Base-by-base conservation (phyloP, 805 yeast species). In the Pichia nakasei region DNA sequence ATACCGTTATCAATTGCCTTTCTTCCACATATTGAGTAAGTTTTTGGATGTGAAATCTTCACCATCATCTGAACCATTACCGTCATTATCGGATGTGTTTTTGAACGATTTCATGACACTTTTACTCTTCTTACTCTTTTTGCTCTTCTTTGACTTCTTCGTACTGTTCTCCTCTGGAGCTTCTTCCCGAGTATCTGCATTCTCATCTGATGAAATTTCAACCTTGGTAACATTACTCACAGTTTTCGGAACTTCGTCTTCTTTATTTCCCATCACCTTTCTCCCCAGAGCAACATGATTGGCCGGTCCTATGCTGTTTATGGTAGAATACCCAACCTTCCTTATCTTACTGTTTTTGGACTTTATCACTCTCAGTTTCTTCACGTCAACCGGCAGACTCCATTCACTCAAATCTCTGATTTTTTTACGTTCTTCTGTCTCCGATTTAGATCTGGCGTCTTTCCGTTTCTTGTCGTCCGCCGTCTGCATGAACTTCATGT, bases 401-500 rank as follows among this genome's bases (percentile, higher is more conserved):
- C 82, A 76, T 54, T 75, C 78, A 27, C 80, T 74, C 7, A 54
- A 19, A 50, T 79, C 85, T 36, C 62, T 64, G 15, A 72, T 59
- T 43, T 68, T 73, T 38, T 56, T 63, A 34, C 29, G 33, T 46
- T 52, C 43, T 57, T 55, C 34, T 55, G 49, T 33, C 59, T 64
- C 34, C 34, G 33, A 39, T 9, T 64, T 67, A n/a, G 60, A 58
- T 33, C 56, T 53, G 47, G 57, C 58, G 21, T 57, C 63, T 21
- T 54, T 60, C n/a, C 38, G 15, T 12, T 37, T 35, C 15, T 27
- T 34, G 18, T 47, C 44, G 33, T 64, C 69, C 20, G 72, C 75
- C 31, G 70, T 56, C 43, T 54, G 66, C 80, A 78, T 75, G 66
- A 78, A 80, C 70, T 85, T 86, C 96, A 86, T 86, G 73, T 81